Conservation (phyloP, 148 eudicot genomes). For the Camellia sinensis region DNA sequence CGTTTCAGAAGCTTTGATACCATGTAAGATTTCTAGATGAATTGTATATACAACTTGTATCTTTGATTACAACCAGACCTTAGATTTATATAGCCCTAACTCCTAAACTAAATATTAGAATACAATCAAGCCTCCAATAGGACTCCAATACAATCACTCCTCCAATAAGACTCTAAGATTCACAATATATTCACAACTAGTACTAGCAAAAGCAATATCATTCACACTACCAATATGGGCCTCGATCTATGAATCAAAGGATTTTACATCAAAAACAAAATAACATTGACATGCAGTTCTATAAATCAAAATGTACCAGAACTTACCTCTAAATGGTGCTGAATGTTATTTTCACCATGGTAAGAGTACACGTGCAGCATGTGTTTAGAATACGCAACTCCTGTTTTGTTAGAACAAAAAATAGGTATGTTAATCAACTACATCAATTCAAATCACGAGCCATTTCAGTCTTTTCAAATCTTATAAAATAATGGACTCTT, state of each 20-base stretch:
- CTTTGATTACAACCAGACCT: too few relatives aligned
- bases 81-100: too few relatives aligned
- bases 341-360: constrained; percentile 30
- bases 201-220: constrained; percentile 50
- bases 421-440: too few relatives aligned
- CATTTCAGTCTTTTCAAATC: not conserved
- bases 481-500: not conserved
- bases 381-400: constrained; percentile 52
- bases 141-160: too few relatives aligned
- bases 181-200: too few relatives aligned
- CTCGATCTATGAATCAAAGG: constrained; percentile 31
- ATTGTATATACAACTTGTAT: too few relatives aligned
- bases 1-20: too few relatives aligned
- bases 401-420: constrained; percentile 18
- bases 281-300: not conserved
- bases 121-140: too few relatives aligned
- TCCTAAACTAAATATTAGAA: too few relatives aligned
- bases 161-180: too few relatives aligned
- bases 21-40: too few relatives aligned
- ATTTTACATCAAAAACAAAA: not conserved
- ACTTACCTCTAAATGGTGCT: constrained; percentile 42
- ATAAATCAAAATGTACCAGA: not conserved
- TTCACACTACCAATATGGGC: constrained; percentile 56
- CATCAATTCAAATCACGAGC: not conserved
- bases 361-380: constrained; percentile 44